Evolutionary conservation across 2,329 filamentous ascomycete species (phyloP).

Genomic region (Scedosporium boydii): DNA sequence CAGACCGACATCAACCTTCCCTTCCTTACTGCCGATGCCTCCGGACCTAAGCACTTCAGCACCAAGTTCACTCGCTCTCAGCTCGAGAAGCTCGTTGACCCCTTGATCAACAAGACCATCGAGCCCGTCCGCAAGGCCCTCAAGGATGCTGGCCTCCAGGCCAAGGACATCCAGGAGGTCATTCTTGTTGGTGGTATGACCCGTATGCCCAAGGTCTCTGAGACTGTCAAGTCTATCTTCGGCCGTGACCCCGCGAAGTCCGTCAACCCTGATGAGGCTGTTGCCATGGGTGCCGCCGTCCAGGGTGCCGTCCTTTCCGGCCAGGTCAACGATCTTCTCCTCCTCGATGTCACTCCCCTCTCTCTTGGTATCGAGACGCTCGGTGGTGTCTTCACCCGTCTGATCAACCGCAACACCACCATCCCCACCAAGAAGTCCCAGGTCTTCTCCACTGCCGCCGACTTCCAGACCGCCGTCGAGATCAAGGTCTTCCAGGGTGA

Average conservation of each 20-base stretch:
- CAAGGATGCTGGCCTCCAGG: constrained; percentile 84
- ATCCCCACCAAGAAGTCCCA: constrained; percentile 99
- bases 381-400: constrained; percentile 91
- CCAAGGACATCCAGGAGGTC: constrained; percentile 94
- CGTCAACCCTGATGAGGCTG: constrained; percentile 96
- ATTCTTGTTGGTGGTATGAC: constrained; percentile 99
- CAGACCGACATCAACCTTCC: constrained; percentile 98
- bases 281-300: constrained; percentile 93
- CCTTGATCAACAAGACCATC: constrained; percentile 75
- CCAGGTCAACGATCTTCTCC: constrained; percentile 90
- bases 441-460: constrained; percentile 92
- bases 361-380: constrained; percentile 98
- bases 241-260: constrained; percentile 95
- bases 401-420: constrained; percentile 99
- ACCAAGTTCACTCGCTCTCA: constrained; percentile 84
- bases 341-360: constrained; percentile 90
- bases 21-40: constrained; percentile 94
- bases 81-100: constrained; percentile 87
- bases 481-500: constrained; percentile 99
- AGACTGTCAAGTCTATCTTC: constrained; percentile 95
- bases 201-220: constrained; percentile 96
- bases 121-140: constrained; percentile 94
- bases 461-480: constrained; percentile 97
- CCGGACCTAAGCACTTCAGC: constrained; percentile 98
- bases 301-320: constrained; percentile 94